A percentile compares a stretch with the other conserved stretches of the same genome.
These are phyloP conservation scores for Pulchroboletus neoregius DNA, from an alignment of 1,284 basidiomycete genomes.

Conservation along the genomic window DNA sequence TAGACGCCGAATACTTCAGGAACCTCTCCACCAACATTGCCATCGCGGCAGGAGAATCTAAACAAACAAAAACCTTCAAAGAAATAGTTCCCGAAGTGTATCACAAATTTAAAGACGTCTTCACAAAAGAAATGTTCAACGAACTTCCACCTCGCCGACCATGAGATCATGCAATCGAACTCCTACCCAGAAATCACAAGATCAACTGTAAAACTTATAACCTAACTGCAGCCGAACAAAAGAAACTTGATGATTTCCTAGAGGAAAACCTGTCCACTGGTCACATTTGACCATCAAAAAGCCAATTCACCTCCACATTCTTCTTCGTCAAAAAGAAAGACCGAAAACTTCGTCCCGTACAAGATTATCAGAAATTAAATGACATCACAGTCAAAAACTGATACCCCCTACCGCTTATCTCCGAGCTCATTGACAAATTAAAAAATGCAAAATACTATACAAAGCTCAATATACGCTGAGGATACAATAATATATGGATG, in stretches of 20 bases:
- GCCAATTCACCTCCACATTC: not conserved
- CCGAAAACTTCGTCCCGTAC: not conserved
- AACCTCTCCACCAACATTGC: too few species aligned
- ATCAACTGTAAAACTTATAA: slow-evolving; percentile 8
- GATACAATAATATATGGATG: slow-evolving; percentile 6
- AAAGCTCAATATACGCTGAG: not conserved
- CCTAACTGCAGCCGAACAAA: not conserved
- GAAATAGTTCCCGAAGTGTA: too few species aligned
- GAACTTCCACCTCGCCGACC: too few species aligned
- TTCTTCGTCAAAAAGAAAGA: slow-evolving; percentile 4
- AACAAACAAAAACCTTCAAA: too few species aligned
- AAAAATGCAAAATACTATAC: slow-evolving; percentile 23
- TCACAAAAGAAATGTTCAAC: too few species aligned
- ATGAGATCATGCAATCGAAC: not conserved
- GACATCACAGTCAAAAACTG: not conserved
- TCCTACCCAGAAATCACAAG: not conserved
- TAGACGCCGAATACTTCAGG: too few species aligned
- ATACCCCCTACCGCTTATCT: slow-evolving; percentile 28
- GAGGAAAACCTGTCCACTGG: not conserved
- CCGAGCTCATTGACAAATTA: slow-evolving; percentile 28
- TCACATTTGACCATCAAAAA: not conserved
- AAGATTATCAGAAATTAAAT: not conserved
- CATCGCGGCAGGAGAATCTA: too few species aligned
- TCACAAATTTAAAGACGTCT: too few species aligned
- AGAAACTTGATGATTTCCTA: not conserved